These are phyloP conservation scores for Sorghum bicolor DNA, from an alignment of 176 grass and related monocot species.

Conservation along the genomic window Sorghum_bicolor_NCBIv3 NC_012872.2:64957001-64957500, in stretches of 20 bases:
- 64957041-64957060: not conserved
- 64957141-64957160: not conserved
- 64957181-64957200: too few relatives aligned
- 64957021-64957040: not conserved
- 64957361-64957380: not conserved
- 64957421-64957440: not conserved
- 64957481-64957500: conserved; percentile 79
- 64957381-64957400: not conserved
- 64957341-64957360: not conserved
- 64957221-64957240: not conserved
- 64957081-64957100: not conserved
- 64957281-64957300: not conserved
- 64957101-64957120: not conserved
- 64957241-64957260: too few relatives aligned
- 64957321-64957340: not conserved
- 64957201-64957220: too few relatives aligned
- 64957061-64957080: not conserved
- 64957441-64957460: not conserved
- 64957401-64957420: not conserved
- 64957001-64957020: not conserved
- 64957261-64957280: not conserved
- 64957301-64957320: not conserved
- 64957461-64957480: not conserved
- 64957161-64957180: too few relatives aligned
- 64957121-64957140: not conserved